These are phyloP conservation scores for Boletales sp. DNA, from an alignment of 768 basidiomycete species.

Conservation along the genomic window DNA sequence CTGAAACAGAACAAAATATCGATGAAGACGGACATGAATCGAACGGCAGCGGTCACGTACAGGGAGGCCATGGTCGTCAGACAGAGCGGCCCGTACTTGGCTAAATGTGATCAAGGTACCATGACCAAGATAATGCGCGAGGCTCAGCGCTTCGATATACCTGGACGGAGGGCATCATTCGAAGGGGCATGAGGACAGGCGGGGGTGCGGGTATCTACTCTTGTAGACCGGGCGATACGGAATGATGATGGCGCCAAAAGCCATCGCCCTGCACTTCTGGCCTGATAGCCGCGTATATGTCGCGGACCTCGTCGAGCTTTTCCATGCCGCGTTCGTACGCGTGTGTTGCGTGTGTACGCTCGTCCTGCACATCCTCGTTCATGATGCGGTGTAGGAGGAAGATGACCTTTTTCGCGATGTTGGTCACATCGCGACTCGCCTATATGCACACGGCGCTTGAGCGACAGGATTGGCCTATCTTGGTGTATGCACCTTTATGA, in stretches of 20 bases:
- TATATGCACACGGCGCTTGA: conserved; percentile 35
- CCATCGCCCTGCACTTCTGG: conserved; percentile 60
- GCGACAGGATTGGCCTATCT: conserved; percentile 1
- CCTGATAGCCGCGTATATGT: conserved; percentile 57
- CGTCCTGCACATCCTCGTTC: conserved; percentile 36
- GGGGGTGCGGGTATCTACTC: conserved; percentile 40
- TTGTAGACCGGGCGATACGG: conserved; percentile 79
- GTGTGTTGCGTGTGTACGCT: conserved; percentile 29
- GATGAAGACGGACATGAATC: conserved; percentile 4
- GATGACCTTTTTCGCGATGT: conserved; percentile 88
- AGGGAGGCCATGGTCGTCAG: conserved; percentile 55
- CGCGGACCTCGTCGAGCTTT: conserved; percentile 66
- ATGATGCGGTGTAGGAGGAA: conserved; percentile 84
- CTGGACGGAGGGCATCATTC: conserved; percentile 21
- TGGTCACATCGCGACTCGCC: conserved; percentile 86
- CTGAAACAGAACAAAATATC: conserved; percentile 36
- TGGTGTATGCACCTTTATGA: conserved; percentile 70
- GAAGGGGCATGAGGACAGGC: neutral
- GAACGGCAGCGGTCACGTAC: conserved; percentile 42
- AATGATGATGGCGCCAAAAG: conserved; percentile 76
- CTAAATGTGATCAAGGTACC: conserved; percentile 62
- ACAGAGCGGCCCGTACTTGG: conserved; percentile 63
- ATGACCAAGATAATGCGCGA: conserved; percentile 79
- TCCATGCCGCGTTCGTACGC: conserved; percentile 51
- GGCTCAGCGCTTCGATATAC: conserved; percentile 91